A percentile compares a stretch with the other conserved stretches of the same genome.
Evolutionary conservation across 2,329 filamentous ascomycete species (phyloP).

Genomic region (Botrytis hyacinthi): DNA sequence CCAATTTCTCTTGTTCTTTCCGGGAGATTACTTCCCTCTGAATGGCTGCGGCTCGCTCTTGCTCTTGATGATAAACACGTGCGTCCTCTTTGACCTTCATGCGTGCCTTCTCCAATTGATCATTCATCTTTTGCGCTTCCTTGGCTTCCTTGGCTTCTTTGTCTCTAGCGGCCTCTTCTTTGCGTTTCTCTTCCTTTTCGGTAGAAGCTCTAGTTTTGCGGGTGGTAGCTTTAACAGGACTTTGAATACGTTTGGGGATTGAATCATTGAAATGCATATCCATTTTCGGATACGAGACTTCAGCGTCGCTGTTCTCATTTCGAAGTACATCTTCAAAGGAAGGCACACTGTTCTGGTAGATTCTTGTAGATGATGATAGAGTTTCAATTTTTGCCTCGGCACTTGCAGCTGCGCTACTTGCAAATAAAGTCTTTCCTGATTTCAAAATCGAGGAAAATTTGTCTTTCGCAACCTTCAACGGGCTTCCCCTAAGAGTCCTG

Average conservation of each 20-base stretch:
- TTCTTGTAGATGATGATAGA: conserved; percentile 52
- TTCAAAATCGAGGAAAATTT: conserved; percentile 89
- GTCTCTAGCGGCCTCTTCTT: conserved; percentile 61
- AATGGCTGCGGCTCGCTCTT: conserved; percentile 53
- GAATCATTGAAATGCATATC: neutral
- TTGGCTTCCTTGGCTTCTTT: conserved; percentile 62
- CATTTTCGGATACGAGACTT: conserved; percentile 43
- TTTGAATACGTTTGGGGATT: conserved; percentile 21
- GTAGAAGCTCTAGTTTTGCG: conserved; percentile 56
- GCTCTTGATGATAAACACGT: conserved; percentile 55
- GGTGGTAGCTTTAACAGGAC: conserved; percentile 35
- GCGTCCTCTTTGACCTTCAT: conserved; percentile 71
- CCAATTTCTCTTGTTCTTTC: conserved; percentile 51
- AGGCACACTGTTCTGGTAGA: conserved; percentile 45
- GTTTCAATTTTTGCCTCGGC: conserved; percentile 60
- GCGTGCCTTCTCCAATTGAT: conserved; percentile 64
- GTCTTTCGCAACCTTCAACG: conserved; percentile 87
- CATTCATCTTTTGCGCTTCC: conserved; percentile 59
- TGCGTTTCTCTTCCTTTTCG: conserved; percentile 58
- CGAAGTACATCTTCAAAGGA: conserved; percentile 48
- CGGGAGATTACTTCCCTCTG: conserved; percentile 53
- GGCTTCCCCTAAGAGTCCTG: conserved; percentile 65
- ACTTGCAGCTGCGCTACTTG: conserved; percentile 66
- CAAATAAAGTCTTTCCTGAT: conserved; percentile 81
- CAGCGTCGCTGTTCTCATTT: conserved; percentile 37